Percentiles rank a stretch among this genome's conserved stretches.
phyloP scores from a whole-genome alignment of 1,284 basidiomycete genomes.

The Cryptococcus jaspeensis region DNA sequence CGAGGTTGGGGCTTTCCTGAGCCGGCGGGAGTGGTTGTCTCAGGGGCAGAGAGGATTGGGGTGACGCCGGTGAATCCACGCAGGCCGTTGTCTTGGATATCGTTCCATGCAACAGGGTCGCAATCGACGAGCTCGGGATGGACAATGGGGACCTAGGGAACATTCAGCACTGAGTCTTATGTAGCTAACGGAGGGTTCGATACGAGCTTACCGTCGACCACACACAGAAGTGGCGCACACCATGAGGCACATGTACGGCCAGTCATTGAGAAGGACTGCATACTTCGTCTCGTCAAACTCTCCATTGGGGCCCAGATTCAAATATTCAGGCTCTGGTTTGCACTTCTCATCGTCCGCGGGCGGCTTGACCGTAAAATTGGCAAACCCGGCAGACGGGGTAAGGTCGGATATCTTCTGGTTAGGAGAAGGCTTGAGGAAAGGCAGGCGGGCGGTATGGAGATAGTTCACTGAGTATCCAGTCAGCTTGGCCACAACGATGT shows the following conservation, averaged over 20 bases:
- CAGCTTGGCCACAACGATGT: no score
- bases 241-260: conserved; percentile 49
- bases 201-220: conserved; percentile 48
- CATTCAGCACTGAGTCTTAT: not conserved
- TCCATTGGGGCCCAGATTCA: not conserved
- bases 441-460: no score
- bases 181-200: not conserved
- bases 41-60: no score
- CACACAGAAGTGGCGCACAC: conserved; percentile 45
- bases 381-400: no score
- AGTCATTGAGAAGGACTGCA: conserved; percentile 48
- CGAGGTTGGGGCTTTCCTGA: no score
- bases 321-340: conserved; percentile 8
- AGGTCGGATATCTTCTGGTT: no score
- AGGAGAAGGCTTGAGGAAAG: no score
- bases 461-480: no score
- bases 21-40: no score
- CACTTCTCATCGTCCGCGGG: no score
- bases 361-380: no score
- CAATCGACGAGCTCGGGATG: conserved; percentile 42
- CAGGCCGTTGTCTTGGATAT: conserved; percentile 40
- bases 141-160: conserved; percentile 40
- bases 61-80: conserved; percentile 47
- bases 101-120: conserved; percentile 34
- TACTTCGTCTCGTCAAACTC: conserved; percentile 39